A percentile compares a stretch with the other conserved stretches of the same genome.
Evolutionary conservation across 441 rosid genomes (phyloP).

Genomic region (Adansonia madagascariensis): DNA sequence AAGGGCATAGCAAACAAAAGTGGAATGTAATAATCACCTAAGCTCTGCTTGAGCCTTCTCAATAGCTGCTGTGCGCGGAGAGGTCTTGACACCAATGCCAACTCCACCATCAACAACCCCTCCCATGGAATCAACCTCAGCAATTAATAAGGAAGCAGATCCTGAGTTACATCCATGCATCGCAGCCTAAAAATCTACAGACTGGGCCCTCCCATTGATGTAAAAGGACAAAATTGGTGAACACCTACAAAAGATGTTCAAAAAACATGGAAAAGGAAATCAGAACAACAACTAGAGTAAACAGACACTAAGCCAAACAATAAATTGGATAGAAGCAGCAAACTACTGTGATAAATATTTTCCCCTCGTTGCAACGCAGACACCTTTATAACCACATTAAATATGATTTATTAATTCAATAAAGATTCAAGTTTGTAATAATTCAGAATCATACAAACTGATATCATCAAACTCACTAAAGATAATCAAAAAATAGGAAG

Average conservation of each 20-base stretch:
- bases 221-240: conserved; percentile 28
- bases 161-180: conserved; percentile 82
- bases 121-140: conserved; percentile 99
- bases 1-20: background rate
- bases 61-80: conserved; percentile 84
- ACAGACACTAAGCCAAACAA: conserved; percentile 3
- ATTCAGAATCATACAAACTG: background rate
- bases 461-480: conserved; percentile 19
- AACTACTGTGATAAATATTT: conserved; percentile 1
- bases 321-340: background rate
- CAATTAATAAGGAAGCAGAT: conserved; percentile 74
- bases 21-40: conserved; percentile 56
- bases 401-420: background rate
- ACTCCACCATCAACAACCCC: conserved; percentile 94
- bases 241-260: conserved; percentile 28
- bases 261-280: conserved; percentile 8
- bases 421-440: background rate
- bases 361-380: conserved; percentile 5
- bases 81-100: conserved; percentile 86
- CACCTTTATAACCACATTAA: conserved; percentile 7
- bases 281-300: background rate
- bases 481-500: conserved; percentile 15
- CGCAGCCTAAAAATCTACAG: conserved; percentile 48
- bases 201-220: conserved; percentile 46
- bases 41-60: conserved; percentile 97